Base-by-base conservation (phyloP, 164 flowering plant genomes). In the Brasenia schreberi region DNA sequence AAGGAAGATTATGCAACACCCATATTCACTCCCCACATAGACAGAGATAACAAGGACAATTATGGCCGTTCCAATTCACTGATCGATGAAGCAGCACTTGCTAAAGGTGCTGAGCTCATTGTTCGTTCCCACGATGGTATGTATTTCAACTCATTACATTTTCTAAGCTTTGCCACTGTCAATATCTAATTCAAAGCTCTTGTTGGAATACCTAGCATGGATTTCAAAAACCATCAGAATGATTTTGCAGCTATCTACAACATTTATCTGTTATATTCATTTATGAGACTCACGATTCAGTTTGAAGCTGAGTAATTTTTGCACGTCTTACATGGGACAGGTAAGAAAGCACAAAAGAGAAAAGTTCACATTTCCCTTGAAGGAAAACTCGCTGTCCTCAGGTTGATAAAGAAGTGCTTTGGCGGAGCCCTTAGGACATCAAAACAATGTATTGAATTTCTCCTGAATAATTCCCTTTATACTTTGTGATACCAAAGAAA, bases 371-470 rank as follows among this genome's bases (percentile, higher is more conserved):
- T 72, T 39, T 56, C 49, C 61, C 14, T 56, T 18, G 69, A 72
- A 66, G 62, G 66, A 23, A 64, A 65, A 5, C 61, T 63, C 7
- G 73, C 64, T 2, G 42, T 67, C 61, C 23, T 76, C 65, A 66
- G 65, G 19, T 62, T 71, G 61, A 27, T 61, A 56, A 77, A 66
- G 68, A 74, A 74, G 62, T 67, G 66, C 64, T 53, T 73, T 14
- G 63, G 70, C 23, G 76, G 79, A 66, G 53, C 56, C 19, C 42
- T 77, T 23, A 66, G 63, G 52, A 65, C 68, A 42, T 66, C 66
- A 23, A 77, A 71, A n/a, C 68, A 77, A 39, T 77, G 79, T 77
- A 77, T 39, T 33, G 4, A 33, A 33, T 33, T 33, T 33, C 39
- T 1, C 2, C 39, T 33, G 39, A 33, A 33, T 33, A 33, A 33